Evolutionary conservation across 805 yeast species (phyloP).

Genomic region (Kazachstania bromeliacearum): DNA sequence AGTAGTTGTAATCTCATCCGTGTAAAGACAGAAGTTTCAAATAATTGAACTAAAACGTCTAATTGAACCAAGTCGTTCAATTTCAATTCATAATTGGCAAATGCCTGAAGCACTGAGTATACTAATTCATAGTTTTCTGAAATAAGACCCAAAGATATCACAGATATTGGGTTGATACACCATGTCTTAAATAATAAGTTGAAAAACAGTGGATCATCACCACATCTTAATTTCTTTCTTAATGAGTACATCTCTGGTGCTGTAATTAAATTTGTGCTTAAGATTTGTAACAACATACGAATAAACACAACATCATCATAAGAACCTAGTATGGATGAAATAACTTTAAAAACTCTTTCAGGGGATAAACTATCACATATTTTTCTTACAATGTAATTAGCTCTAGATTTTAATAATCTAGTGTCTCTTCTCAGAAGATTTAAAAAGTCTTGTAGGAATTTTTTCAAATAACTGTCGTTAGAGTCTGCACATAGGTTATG

Average conservation of each 20-base stretch:
- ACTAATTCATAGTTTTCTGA: constrained; percentile 87
- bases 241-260: constrained; percentile 70
- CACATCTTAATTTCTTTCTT: constrained; percentile 55
- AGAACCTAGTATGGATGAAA: constrained; percentile 62
- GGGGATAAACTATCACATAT: constrained; percentile 73
- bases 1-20: constrained; percentile 78
- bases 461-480: constrained; percentile 63
- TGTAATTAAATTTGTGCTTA: constrained; percentile 77
- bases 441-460: constrained; percentile 64
- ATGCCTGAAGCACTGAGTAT: constrained; percentile 65
- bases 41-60: constrained; percentile 78
- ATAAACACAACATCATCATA: constrained; percentile 61
- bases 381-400: constrained; percentile 77
- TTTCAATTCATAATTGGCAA: constrained; percentile 67
- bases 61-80: constrained; percentile 75
- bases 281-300: constrained; percentile 72
- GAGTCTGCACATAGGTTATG: constrained; percentile 29
- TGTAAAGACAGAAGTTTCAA: constrained; percentile 90
- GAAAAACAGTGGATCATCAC: constrained; percentile 69
- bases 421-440: constrained; percentile 62
- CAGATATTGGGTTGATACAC: constrained; percentile 87
- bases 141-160: constrained; percentile 71
- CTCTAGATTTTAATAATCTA: constrained; percentile 55
- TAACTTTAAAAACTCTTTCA: constrained; percentile 70
- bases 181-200: constrained; percentile 75